Percentiles rank a stretch among this genome's conserved stretches.
These are phyloP conservation scores for Chrysanthemum seticuspe DNA, from an alignment of 129 eudicot genomes.

Conservation along the genomic window DNA sequence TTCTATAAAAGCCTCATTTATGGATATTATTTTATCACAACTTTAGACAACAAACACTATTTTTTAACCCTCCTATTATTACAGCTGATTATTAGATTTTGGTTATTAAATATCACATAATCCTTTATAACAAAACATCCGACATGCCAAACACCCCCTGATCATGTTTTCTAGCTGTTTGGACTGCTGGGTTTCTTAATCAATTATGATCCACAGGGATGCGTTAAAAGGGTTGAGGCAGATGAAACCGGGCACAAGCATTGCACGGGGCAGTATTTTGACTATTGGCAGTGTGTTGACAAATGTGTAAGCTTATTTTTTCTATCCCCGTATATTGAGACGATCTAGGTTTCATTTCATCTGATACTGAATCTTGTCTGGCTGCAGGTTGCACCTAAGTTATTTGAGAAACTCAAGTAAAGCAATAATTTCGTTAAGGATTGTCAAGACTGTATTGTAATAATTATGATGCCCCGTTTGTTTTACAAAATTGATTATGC, in stretches of 20 bases:
- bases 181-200: not conserved
- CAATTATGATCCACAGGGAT: conserved; percentile 41
- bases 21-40: not conserved
- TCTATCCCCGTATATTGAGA: not conserved
- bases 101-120: not conserved
- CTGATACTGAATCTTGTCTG: not conserved
- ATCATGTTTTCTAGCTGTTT: not conserved
- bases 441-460: conserved; percentile 18
- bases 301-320: conserved; percentile 58
- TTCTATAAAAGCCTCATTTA: not conserved
- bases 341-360: not conserved
- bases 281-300: conserved; percentile 84
- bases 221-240: conserved; percentile 67
- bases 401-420: conserved; percentile 58
- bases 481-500: conserved; percentile 20
- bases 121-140: too few species aligned
- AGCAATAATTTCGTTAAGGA: too few species aligned
- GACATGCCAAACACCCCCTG: not conserved
- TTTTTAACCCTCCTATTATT: not conserved
- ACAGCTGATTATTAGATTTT: not conserved
- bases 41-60: not conserved
- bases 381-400: conserved; percentile 68
- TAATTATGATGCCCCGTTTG: conserved; percentile 14
- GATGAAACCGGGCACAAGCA: conserved; percentile 87
- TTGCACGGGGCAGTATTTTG: conserved; percentile 88